A percentile compares a stretch with the other conserved stretches of the same genome.
phyloP scores from a whole-genome alignment of 176 grass and related monocot species.

The Bolboschoenus planiculmis region DNA sequence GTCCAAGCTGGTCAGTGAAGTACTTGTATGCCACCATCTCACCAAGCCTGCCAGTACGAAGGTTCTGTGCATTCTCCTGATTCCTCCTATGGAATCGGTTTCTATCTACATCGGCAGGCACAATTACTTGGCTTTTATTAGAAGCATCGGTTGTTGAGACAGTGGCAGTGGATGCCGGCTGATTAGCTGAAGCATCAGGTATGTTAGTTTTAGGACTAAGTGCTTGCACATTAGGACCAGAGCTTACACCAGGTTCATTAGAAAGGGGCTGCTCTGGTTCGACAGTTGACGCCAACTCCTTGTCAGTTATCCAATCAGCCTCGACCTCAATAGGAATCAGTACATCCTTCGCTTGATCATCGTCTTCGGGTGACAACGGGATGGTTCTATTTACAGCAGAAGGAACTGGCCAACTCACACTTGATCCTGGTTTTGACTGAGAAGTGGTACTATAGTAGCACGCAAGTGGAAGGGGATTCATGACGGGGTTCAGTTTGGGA shows the following conservation, averaged over 20 bases:
- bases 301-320: conserved; percentile 61
- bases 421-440: conserved; percentile 33
- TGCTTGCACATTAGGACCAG: neutral
- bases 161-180: conserved; percentile 26
- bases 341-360: conserved; percentile 25
- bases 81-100: conserved; percentile 10
- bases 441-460: conserved; percentile 16
- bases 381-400: conserved; percentile 25
- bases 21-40: conserved; percentile 60
- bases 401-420: conserved; percentile 54
- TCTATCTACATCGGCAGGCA: conserved; percentile 24
- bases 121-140: conserved; percentile 18
- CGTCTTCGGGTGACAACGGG: neutral
- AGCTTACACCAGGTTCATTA: neutral
- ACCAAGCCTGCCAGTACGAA: conserved; percentile 52
- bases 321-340: conserved; percentile 48
- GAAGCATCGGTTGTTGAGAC: conserved; percentile 22
- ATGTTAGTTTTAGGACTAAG: conserved; percentile 32
- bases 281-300: conserved; percentile 22
- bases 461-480: conserved; percentile 23
- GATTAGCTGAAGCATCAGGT: conserved; percentile 26
- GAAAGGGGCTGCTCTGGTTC: conserved; percentile 29
- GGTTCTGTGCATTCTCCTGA: conserved; percentile 31
- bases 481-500: conserved; percentile 21
- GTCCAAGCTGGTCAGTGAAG: conserved; percentile 44